Base-by-base conservation (phyloP, 345 rosid genomes). In the Excoecaria agallocha region DNA sequence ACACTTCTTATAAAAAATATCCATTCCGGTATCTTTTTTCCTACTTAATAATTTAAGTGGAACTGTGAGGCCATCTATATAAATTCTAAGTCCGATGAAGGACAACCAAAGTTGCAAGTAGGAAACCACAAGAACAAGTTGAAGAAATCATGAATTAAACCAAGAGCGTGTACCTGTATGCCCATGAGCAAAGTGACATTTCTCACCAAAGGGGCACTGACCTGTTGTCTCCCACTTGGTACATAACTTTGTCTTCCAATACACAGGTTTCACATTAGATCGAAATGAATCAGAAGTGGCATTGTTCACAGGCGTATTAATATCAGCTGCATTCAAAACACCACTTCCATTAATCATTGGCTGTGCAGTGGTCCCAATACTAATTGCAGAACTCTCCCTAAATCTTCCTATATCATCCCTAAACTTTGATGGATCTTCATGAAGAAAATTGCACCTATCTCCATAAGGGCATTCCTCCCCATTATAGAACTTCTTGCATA, bases 391-490 rank as follows among this genome's bases (percentile, higher is more conserved):
- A 73, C 88, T 87, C 89, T 95, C 98, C 78, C 99, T 88, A 74
- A 81, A 79, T 79, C 86, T 90, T 62, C 87, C 89, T 0, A 73
- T 65, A 69, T 89, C 98, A 83, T 93, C 96, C 84, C 93, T 91
- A 74, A 86, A 90, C 83, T 90, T 95, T 0, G 97, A 74, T 0
- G 96, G 88, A 55, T 82, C 93, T 82, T 95, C 96, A 16, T 95
- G 99, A 78, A 93, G 91, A 81, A 95, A 95, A 82, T 90, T 95
- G 75, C 99, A 95, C 74, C 89, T 89, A 24, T 93, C 94, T 2
- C 98, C 98, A 79, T 93, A 95, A 61, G 99, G 99, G 64, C 98
- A 93, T 76, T 91, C 96, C 81, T 91, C 98, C 0, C 98, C 97
- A 35, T 84, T 89, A 72, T 90, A 91, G 76, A 91, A 95, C 85